Evolutionary conservation across 768 basidiomycete species (phyloP), one percentile per base, ranked within the genome.

Genomic region (Boletellus emodensis): DNA sequence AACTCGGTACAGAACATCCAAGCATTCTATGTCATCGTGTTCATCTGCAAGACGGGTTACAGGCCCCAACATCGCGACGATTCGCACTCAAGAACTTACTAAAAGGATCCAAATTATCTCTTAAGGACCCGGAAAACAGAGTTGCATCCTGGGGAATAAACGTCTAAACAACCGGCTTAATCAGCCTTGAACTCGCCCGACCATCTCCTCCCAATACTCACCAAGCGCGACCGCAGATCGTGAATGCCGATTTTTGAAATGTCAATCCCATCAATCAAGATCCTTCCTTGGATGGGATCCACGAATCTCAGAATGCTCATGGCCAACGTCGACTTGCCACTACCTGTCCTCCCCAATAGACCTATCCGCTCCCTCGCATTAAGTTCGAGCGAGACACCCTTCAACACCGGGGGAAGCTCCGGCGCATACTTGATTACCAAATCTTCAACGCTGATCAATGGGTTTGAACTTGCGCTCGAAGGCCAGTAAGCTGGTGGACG

Each of bases 401-500:
- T 85, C 32, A 94, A 71, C 1, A 94, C 90, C 0, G 86, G 72
- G 0, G 92, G 91, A 11, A 94, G 75, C 46, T 94, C 90, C 0
- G 89, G 85, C 0, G 89, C 81, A 65, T 94, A 94, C 66, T 84
- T 89, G 64, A 94, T 72, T 15, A 80, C 81, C 24, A 95, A 71
- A 54, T 93, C 79, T 57, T 93, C 84, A 0, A 90, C 87, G 1
- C 69, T 67, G 28, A 96, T 60, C 22, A 94, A 71, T 4, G 75
- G 62, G 26, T 82, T 73, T 8, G 78, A 71, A 43, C 75, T 78
- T 15, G 83, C 74, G 51, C 77, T 82, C 0, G 91, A 91, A 0
- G 94, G 94, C 94, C 94, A 96, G 61, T 94, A 94, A 0, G 93
- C 94, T 1, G 94, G 94, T 1, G 84, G 85, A 7, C 89, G 80